Evolutionary conservation across 371 early-diverging fungal genomes (phyloP), one percentile per base, ranked within the genome.

Genomic region (Globomyces sp.): DNA sequence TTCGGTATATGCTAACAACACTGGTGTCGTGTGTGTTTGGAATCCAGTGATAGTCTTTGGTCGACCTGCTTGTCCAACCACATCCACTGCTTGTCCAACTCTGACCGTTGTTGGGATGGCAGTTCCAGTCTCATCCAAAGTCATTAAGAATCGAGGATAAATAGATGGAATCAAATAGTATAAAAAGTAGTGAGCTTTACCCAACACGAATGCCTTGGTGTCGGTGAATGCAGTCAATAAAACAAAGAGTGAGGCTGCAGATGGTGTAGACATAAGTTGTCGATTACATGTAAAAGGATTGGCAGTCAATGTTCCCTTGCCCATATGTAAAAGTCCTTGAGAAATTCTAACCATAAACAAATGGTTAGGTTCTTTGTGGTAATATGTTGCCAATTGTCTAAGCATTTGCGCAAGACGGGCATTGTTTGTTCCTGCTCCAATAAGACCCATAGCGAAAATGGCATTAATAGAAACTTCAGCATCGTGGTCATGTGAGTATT

Each of bases 381-480:
- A 95, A 82, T 93, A 98, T n/a, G 91, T 86, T 24, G 96, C 97
- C 41, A 99, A 84, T 72, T 96, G 94, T 63, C 99, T 86, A 64
- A 99, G 79, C 88, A 99, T 95, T 78, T 98, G 95, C 42, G 95
- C 95, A 47, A 99, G 83, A 47, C 98, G 89, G 2, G 99, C 96
- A 77, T 99, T 99, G 83, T 99, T 99, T n/a, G 99, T 99, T 60
- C 99, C 99, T 2, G 98, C 99, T 45, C 99, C 99, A 13, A 99
- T 93, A 58, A 99, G 75, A 58, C 99, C 99, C 92, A 99, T 93
- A 41, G 98, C 96, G 79, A 99, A 92, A 52, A 99, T 92, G 37
- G 99, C 94, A 72, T 93, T 95, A 58, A 92, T 75, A 36, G 99
- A 94, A 24, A 98, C 97, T 45, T 95, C 92, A 41, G 82, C 75